Conservation (phyloP, 163 green algal genomes). For the Scenedesmus sp. region DNA sequence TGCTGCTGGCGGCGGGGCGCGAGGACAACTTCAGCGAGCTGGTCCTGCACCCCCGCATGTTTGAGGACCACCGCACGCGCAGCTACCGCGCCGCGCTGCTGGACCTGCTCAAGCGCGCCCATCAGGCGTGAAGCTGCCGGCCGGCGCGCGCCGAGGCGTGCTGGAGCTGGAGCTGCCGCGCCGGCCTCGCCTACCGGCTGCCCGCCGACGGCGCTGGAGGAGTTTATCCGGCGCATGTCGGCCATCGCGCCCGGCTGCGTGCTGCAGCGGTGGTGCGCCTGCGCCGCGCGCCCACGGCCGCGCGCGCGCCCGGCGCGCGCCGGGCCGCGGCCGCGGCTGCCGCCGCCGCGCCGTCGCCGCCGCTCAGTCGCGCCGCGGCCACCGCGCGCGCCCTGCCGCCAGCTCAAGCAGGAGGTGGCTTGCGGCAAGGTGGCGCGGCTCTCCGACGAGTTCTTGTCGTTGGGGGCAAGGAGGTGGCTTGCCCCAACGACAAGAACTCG, state of each 20-base stretch:
- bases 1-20: constrained; percentile 27
- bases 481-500: too few relatives aligned
- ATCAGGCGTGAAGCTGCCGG: too few relatives aligned
- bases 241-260: background rate
- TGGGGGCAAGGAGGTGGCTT: too few relatives aligned
- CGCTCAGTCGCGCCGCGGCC: too few relatives aligned
- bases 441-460: too few relatives aligned
- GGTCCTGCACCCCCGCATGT: constrained; percentile 42
- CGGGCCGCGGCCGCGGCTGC: too few relatives aligned
- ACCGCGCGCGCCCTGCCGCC: too few relatives aligned
- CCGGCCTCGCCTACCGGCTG: too few relatives aligned
- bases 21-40: constrained; percentile 12
- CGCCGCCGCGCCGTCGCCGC: too few relatives aligned
- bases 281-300: background rate
- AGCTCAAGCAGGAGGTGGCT: too few relatives aligned
- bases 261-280: background rate
- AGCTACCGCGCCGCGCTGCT: constrained; percentile 40
- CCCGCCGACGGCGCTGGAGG: background rate
- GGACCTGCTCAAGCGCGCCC: constrained; percentile 11
- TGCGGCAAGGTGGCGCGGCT: too few relatives aligned
- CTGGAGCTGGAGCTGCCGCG: constrained; percentile 1
- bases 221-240: background rate
- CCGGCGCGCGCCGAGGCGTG: background rate
- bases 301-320: too few relatives aligned
- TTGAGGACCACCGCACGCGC: constrained; percentile 20